These are phyloP conservation scores for Elongisporangium anandrum DNA, from an alignment of 352 stramenopile genomes.

Conservation along the genomic window DNA sequence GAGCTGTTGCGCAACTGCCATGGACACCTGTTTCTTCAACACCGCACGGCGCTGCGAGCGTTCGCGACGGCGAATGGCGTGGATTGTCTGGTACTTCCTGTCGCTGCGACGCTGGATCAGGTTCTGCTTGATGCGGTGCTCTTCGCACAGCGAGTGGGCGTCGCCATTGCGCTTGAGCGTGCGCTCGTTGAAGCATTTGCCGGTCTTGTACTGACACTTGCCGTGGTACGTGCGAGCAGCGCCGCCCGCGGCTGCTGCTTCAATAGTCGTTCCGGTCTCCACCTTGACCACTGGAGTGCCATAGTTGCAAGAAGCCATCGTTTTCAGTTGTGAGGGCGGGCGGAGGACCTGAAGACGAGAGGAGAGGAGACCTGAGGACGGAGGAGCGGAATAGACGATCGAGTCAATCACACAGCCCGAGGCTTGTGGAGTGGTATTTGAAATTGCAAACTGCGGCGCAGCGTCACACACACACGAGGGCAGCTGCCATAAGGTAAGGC, in stretches of 20 bases:
- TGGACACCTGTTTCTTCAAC: slow-evolving; percentile 78
- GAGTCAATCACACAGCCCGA: slow-evolving; percentile 1
- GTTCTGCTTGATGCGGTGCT: slow-evolving; percentile 85
- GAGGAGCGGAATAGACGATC: not conserved
- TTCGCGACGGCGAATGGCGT: slow-evolving; percentile 71
- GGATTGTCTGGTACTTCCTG: slow-evolving; percentile 84
- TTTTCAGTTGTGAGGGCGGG: slow-evolving; percentile 26
- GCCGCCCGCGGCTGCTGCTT: not conserved
- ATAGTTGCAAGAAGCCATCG: slow-evolving; percentile 23
- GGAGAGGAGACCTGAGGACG: slow-evolving; percentile 1
- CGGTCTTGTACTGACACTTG: slow-evolving; percentile 87
- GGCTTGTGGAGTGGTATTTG: slow-evolving; percentile 8
- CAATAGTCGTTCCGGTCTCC: slow-evolving; percentile 2
- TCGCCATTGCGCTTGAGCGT: slow-evolving; percentile 83
- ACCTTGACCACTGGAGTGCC: slow-evolving; percentile 4
- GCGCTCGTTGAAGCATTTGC: slow-evolving; percentile 86
- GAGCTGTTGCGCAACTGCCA: slow-evolving; percentile 74
- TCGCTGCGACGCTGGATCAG: slow-evolving; percentile 80
- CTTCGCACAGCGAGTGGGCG: slow-evolving; percentile 76
- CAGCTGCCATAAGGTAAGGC: not conserved
- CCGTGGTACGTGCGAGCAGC: slow-evolving; percentile 42
- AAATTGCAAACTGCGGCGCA: slow-evolving; percentile 36
- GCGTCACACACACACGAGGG: not conserved
- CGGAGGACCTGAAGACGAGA: slow-evolving; percentile 6
- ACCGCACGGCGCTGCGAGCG: slow-evolving; percentile 73